Conservation (phyloP, 495 filamentous ascomycete species). For the Neurospora pannonica region DNA sequence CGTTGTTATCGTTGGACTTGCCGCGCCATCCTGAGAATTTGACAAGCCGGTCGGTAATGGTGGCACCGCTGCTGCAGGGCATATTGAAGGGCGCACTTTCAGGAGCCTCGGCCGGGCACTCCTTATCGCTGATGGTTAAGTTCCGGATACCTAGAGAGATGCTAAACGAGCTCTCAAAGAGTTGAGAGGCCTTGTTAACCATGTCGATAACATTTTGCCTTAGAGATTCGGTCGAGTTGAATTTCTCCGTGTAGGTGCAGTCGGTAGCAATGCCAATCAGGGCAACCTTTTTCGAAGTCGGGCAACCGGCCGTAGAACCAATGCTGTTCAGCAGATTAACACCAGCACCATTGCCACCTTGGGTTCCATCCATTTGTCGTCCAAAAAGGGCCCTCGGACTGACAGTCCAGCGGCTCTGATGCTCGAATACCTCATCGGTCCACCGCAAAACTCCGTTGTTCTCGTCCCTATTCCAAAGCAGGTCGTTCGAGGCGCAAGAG, state of each 20-base stretch:
- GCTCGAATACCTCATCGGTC: conserved; percentile 18
- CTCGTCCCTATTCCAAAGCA: conserved; percentile 60
- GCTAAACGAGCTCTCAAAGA: conserved; percentile 89
- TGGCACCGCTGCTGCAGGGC: conserved; percentile 49
- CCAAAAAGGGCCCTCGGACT: conserved; percentile 28
- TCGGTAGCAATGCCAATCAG: conserved; percentile 89
- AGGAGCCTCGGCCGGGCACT: conserved; percentile 58
- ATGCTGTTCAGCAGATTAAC: conserved; percentile 78
- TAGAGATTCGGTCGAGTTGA: conserved; percentile 51
- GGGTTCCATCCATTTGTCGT: conserved; percentile 41
- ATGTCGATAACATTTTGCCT: conserved; percentile 66
- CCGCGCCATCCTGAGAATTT: conserved; percentile 86
- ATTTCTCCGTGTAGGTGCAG: conserved; percentile 70
- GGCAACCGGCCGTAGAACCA: conserved; percentile 73
- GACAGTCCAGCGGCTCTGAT: conserved; percentile 18
- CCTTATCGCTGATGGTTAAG: conserved; percentile 58
- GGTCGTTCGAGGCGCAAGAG: conserved; percentile 55
- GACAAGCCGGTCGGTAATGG: conserved; percentile 73
- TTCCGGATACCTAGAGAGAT: conserved; percentile 85
- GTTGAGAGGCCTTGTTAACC: conserved; percentile 75
- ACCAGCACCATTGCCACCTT: conserved; percentile 68
- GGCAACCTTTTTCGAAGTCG: conserved; percentile 78
- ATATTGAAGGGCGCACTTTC: conserved; percentile 71
- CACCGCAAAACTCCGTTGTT: conserved; percentile 53
- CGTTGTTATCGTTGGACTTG: conserved; percentile 58